Percentiles rank a stretch among this genome's conserved stretches.
phyloP scores from a whole-genome alignment of 306 rosid genomes.

The Acacia confusa region DNA sequence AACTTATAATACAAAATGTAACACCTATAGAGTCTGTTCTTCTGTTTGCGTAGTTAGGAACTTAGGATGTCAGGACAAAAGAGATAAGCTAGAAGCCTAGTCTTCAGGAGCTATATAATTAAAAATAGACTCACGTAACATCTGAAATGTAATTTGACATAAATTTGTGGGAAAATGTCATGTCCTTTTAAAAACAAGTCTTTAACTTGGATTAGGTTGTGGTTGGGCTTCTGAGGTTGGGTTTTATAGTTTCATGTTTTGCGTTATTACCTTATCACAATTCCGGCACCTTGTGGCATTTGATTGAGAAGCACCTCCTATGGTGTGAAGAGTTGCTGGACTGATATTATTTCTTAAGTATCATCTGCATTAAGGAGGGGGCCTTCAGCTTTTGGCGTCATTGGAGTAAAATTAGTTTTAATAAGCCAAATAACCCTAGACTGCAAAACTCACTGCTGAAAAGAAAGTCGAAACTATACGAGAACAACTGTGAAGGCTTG shows the following conservation, averaged over 20 bases:
- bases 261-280: not conserved
- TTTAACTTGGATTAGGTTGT: not conserved
- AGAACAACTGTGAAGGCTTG: not conserved
- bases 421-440: not conserved
- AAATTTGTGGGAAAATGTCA: not conserved
- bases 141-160: not conserved
- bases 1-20: not conserved
- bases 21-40: not conserved
- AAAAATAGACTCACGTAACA: not conserved
- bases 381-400: not conserved
- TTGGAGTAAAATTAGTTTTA: not conserved
- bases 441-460: constrained; percentile 2
- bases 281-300: not conserved
- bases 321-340: not conserved
- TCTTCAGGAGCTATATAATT: not conserved
- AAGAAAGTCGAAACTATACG: not conserved
- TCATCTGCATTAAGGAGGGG: not conserved
- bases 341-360: not conserved
- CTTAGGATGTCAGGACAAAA: not conserved
- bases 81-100: not conserved
- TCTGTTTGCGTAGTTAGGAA: not conserved
- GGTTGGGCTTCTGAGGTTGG: not conserved
- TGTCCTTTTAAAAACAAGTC: too few relatives aligned
- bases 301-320: not conserved
- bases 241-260: not conserved